Evolutionary conservation across 2,329 filamentous ascomycete species (phyloP), one percentile per base, ranked within the genome.

Genomic region (Lasiodiplodia citricola): DNA sequence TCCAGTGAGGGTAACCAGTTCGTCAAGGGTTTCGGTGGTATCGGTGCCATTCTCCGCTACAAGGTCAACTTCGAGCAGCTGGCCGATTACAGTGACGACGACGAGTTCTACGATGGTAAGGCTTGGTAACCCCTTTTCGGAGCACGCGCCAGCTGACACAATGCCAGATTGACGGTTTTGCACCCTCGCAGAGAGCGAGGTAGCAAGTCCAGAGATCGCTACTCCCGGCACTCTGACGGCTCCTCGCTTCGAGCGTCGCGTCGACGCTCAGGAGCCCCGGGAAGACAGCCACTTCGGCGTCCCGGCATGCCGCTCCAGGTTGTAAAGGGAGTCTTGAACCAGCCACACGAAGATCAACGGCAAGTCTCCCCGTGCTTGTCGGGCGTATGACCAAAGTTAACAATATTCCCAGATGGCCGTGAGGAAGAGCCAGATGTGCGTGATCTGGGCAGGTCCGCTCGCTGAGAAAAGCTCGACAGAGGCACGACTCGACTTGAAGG

Each of bases 41-140:
- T 99, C 76, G 96, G 96, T 74, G 95, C 95, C 73, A 91, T 99
- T 78, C 90, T 99, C 80, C 94, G 96, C 75, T 99, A 99, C 90
- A 97, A 97, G 87, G 93, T 99, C 87, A 99, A 99, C 87, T 99
- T 99, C 85, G 96, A 99, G 85, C 96, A 99, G 83, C 88, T 99
- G 82, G 92, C 91, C 82, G 96, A 98, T 81, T 87, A 92, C 78
- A 90, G 92, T 78, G 94, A 97, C 81, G 82, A 84, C 70, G 83
- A 85, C 74, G 95, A 98, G 81, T 95, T 95, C 83, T 97, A 97
- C 86, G 90, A 92, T 81, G 88, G 87, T 87, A 74, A 70, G 70
- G 65, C 21, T 4, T 7, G 37, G 7, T 18, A n/a, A 8, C n/a
- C 25, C 13, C 11, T 7, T 4, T 3, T 18, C 4, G 21, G 7